Evolutionary conservation across 1,284 basidiomycete species (phyloP).

Genomic region (Microbotryomycetes sp.): DNA sequence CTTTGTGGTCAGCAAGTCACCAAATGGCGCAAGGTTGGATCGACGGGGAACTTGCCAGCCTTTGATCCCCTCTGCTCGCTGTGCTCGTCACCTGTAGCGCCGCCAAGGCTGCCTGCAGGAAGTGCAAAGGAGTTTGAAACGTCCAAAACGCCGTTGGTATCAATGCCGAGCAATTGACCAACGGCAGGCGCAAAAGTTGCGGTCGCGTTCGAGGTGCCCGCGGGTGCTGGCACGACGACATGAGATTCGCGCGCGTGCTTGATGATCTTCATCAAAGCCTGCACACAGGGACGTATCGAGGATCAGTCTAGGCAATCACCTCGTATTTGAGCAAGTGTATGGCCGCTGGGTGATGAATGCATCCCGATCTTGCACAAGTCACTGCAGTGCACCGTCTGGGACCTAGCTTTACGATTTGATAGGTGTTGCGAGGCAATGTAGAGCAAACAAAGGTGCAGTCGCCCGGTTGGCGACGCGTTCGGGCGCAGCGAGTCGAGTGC

Average conservation of each 20-base stretch:
- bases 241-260: slow-evolving; percentile 53
- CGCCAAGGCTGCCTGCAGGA: slow-evolving; percentile 45
- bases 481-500: too few relatives aligned
- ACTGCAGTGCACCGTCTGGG: too few relatives aligned
- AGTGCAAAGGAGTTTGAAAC: slow-evolving; percentile 88
- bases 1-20: neutral
- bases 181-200: slow-evolving; percentile 58
- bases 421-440: too few relatives aligned
- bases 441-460: too few relatives aligned
- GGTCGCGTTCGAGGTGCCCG: slow-evolving; percentile 53
- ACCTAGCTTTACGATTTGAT: too few relatives aligned
- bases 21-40: slow-evolving; percentile 3
- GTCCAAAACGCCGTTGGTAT: slow-evolving; percentile 83
- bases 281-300: neutral
- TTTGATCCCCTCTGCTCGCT: slow-evolving; percentile 71
- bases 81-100: slow-evolving; percentile 47
- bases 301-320: neutral
- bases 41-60: slow-evolving; percentile 31
- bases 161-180: slow-evolving; percentile 81
- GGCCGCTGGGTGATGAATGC: too few relatives aligned
- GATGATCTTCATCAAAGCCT: slow-evolving; percentile 89
- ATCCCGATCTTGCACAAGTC: too few relatives aligned
- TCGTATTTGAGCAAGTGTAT: too few relatives aligned
- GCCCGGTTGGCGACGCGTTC: too few relatives aligned
- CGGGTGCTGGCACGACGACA: slow-evolving; percentile 28